A percentile compares a stretch with the other conserved stretches of the same genome.
phyloP scores from a whole-genome alignment of 345 rosid species.

The Alliaria petiolata region DNA sequence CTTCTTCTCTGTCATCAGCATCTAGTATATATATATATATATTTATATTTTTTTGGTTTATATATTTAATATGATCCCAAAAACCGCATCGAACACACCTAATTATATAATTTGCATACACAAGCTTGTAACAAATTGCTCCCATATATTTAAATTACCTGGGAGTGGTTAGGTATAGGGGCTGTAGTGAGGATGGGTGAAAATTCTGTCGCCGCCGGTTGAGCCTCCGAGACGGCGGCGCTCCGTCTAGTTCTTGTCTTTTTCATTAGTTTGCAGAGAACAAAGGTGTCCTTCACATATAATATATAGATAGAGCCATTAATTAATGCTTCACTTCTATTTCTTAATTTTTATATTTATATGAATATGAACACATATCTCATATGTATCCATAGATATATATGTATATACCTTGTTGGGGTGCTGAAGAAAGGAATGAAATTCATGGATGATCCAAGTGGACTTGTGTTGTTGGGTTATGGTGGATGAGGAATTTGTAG shows the following conservation, averaged over 20 bases:
- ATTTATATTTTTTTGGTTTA: neutral
- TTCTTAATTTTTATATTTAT: no score
- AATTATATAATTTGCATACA: neutral
- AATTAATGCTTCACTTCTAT: neutral
- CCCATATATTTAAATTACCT: neutral
- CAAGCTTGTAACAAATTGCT: neutral
- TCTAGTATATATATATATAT: no score
- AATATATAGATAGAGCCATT: neutral
- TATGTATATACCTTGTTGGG: conserved; percentile 25
- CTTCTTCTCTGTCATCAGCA: neutral
- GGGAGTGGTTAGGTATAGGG: neutral
- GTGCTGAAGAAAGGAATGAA: conserved; percentile 25
- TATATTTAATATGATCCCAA: neutral
- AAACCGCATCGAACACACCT: neutral
- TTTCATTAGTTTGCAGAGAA: conserved; percentile 25
- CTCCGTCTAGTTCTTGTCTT: neutral
- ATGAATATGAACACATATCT: no score
- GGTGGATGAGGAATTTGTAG: neutral
- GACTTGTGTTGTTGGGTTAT: neutral
- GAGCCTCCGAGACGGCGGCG: neutral
- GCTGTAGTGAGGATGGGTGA: neutral
- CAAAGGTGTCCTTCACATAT: conserved; percentile 20
- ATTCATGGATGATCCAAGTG: conserved; percentile 28
- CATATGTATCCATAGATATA: no score
- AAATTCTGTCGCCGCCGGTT: neutral